Conservation (phyloP, 306 rosid species). For the Rubus parviflorus region DNA sequence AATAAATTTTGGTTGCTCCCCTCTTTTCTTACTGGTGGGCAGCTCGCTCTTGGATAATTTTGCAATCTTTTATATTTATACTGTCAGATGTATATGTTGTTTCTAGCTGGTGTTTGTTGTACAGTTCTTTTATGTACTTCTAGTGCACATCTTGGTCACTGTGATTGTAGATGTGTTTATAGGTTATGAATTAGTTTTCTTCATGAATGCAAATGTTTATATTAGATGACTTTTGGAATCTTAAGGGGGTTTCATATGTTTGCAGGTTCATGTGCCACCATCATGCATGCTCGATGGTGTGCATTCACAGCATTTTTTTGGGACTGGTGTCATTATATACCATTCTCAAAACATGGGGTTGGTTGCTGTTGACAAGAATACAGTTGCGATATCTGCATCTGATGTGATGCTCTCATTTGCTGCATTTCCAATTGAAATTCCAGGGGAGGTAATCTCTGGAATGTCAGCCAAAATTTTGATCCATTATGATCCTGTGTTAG, state of each 20-base stretch:
- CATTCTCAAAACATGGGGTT: conserved; percentile 82
- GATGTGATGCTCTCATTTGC: conserved; percentile 95
- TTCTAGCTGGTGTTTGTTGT: no score
- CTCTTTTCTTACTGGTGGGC: not conserved
- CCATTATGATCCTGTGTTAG: not conserved
- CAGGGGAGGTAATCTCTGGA: conserved; percentile 76
- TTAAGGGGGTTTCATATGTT: conserved; percentile 25
- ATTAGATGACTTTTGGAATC: not conserved
- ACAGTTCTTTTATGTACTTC: no score
- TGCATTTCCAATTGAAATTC: conserved; percentile 92
- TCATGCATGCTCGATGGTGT: conserved; percentile 98
- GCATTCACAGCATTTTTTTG: conserved; percentile 88
- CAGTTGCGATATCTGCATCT: conserved; percentile 83
- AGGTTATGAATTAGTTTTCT: not conserved
- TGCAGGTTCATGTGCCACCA: conserved; percentile 95
- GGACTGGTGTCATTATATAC: conserved; percentile 87
- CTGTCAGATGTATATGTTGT: not conserved
- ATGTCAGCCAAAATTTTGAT: conserved; percentile 10
- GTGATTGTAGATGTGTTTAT: no score
- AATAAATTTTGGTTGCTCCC: not conserved
- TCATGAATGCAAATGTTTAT: not conserved
- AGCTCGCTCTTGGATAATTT: not conserved
- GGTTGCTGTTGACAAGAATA: conserved; percentile 86
- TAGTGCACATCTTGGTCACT: no score
- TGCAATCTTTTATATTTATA: not conserved